Percentiles rank a stretch among this genome's conserved stretches.
Evolutionary conservation across 2,329 filamentous ascomycete genomes (phyloP).

Genomic region (Fusarium oxysporum): DNA sequence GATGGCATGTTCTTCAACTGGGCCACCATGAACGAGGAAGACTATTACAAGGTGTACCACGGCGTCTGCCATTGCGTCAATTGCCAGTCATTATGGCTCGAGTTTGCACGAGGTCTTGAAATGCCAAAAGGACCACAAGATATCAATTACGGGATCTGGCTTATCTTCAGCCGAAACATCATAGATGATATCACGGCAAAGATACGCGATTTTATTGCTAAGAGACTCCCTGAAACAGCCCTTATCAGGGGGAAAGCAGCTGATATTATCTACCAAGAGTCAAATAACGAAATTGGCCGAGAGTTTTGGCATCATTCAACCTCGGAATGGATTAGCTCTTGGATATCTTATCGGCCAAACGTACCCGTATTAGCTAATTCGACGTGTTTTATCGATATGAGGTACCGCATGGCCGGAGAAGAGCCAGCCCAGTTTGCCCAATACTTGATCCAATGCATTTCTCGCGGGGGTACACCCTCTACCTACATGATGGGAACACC

Average conservation of each 20-base stretch:
- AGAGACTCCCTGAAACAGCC: neutral
- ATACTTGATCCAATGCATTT: neutral
- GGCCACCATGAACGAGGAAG: neutral
- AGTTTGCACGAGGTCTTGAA: neutral
- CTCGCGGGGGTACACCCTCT: neutral
- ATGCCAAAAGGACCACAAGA: neutral
- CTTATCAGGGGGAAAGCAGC: neutral
- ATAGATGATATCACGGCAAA: neutral
- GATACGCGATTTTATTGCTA: neutral
- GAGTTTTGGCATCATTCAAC: neutral
- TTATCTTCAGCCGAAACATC: neutral
- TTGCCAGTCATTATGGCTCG: neutral
- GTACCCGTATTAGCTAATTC: neutral
- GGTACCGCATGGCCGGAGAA: neutral
- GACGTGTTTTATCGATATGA: neutral
- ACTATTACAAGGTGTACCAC: neutral
- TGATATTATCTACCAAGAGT: neutral
- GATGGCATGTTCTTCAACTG: conserved; percentile 2
- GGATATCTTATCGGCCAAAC: neutral
- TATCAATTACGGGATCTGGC: neutral
- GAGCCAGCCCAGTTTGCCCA: neutral
- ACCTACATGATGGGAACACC: neutral
- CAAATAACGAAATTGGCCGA: neutral
- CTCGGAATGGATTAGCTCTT: neutral
- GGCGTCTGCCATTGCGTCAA: neutral